Evolutionary conservation across 345 rosid genomes (phyloP), one percentile per base, ranked within the genome.

Genomic region (Diplotaxis tenuifolia): DNA sequence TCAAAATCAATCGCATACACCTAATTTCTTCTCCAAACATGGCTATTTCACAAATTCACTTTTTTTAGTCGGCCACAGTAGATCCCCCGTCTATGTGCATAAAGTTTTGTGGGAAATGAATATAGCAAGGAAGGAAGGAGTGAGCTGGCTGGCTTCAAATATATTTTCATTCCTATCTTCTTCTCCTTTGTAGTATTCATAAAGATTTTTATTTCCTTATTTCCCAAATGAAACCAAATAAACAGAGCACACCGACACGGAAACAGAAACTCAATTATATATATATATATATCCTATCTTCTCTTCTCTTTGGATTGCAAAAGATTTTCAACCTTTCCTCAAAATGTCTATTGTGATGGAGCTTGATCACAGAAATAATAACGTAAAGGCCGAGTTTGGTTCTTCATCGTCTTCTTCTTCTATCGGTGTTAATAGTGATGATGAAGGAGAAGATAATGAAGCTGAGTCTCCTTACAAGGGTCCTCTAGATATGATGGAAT

Each of bases 401-500:
- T 68, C 11, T 2, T 60, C 3, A 1, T 56, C 65, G 19, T 57
- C 29, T 27, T 70, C 78, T 55, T 79, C 79, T 4, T 85, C 91
- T 76, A 84, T 89, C 54, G 84, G 95, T 34, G 79, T 72, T 55
- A 78, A 82, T 27, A 89, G 89, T 62, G 88, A 75, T 1, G 74
- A 67, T 19, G 31, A 75, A 53, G 11, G 80, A 4, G 84, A 74
- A 54, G 85, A 81, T 12, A 71, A 72, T 73, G 94, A 86, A 74
- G 84, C 78, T 7, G 83, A 89, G 79, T 86, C 91, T 68, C 64
- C 79, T 20, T 84, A 76, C 59, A 84, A 85, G 29, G 82, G 86
- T 6, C 78, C 86, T 20, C 73, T 85, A 60, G 83, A 80, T 14
- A 80, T 78, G 80, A 83, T 85, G 89, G 78, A 87, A 2, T 79